phyloP scores from a whole-genome alignment of 2,329 filamentous ascomycete species.

The Westerdykella aurantiaca region DNA sequence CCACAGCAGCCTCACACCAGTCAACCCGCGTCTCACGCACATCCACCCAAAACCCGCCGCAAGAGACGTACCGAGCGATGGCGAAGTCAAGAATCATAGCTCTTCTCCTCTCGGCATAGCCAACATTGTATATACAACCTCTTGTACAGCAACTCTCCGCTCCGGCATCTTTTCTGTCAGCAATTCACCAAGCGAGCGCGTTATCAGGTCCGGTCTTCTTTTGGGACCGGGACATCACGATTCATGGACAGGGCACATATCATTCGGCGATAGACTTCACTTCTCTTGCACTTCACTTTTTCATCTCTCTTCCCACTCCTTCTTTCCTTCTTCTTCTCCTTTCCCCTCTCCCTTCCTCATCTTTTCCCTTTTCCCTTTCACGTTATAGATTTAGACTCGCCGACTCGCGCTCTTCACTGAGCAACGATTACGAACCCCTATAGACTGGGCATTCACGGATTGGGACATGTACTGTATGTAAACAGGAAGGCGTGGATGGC shows the following conservation, averaged over 20 bases:
- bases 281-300: neutral
- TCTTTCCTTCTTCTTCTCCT: neutral
- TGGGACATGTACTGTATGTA: neutral
- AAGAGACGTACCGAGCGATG: conserved; percentile 26
- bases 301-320: neutral
- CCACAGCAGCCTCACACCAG: conserved; percentile 2
- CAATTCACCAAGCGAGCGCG: too few species aligned
- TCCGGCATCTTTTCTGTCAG: too few species aligned
- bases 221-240: neutral
- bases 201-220: neutral
- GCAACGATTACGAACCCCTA: neutral
- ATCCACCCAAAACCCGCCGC: conserved; percentile 16
- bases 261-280: neutral
- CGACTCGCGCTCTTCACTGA: conserved; percentile 9
- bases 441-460: too few species aligned
- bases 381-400: neutral
- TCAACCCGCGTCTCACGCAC: conserved; percentile 6
- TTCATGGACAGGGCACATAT: too few species aligned
- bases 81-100: conserved; percentile 4
- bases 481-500: neutral
- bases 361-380: neutral
- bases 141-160: too few species aligned
- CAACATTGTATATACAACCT: neutral
- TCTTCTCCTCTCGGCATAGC: neutral
- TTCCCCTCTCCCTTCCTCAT: neutral